These are phyloP conservation scores for Aphanomyces astaci DNA, from an alignment of 352 stramenopile genomes.

Conservation along the genomic window DNA sequence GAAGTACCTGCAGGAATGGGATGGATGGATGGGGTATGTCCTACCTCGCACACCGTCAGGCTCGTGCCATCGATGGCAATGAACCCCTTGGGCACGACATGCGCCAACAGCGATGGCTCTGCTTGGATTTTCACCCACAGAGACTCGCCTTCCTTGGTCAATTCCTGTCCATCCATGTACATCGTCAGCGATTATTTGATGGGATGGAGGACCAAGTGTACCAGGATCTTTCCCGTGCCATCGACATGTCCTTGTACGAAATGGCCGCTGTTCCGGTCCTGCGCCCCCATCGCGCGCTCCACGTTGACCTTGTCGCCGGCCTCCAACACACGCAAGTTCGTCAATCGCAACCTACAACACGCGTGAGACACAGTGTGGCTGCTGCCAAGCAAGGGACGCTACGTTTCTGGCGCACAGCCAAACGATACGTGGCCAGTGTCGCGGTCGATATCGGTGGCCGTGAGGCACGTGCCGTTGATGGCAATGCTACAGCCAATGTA, in stretches of 20 bases:
- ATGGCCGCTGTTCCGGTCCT: constrained; percentile 95
- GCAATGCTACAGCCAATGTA: constrained; percentile 94
- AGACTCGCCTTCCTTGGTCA: constrained; percentile 90
- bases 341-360: constrained; percentile 67
- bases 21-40: constrained; percentile 29
- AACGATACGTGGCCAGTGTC: constrained; percentile 79
- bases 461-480: constrained; percentile 97
- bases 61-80: constrained; percentile 97
- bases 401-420: constrained; percentile 93
- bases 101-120: constrained; percentile 75
- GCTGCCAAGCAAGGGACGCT: too few relatives aligned
- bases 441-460: constrained; percentile 86
- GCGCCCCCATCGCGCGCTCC: constrained; percentile 81
- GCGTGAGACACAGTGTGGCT: too few relatives aligned
- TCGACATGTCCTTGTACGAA: constrained; percentile 99
- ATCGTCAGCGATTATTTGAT: too few relatives aligned
- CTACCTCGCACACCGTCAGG: constrained; percentile 94
- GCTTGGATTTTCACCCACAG: constrained; percentile 92
- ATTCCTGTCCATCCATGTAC: constrained; percentile 3
- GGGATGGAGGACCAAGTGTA: constrained; percentile 34
- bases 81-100: constrained; percentile 92
- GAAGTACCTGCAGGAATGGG: neutral
- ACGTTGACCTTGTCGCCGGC: constrained; percentile 92
- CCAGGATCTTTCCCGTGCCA: constrained; percentile 86
- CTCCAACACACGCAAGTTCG: constrained; percentile 76